Conservation (phyloP, 192 early-diverging fungal genomes). For the Backusella sp. region DNA sequence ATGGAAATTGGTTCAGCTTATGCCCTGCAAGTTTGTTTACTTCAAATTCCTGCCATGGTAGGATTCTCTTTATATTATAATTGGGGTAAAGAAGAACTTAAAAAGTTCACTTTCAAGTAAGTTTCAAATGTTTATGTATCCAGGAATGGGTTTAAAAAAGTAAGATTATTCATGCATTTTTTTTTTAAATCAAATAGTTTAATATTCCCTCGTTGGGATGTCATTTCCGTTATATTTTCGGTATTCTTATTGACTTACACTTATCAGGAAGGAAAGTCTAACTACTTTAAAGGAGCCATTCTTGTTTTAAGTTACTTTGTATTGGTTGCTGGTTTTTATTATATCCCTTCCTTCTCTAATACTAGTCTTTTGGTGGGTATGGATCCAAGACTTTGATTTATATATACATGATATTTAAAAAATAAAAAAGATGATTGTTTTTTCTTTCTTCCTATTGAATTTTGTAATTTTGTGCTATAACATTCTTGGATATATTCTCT, state of each 20-base stretch:
- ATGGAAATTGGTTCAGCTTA: conserved; percentile 98
- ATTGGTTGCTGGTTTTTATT: conserved; percentile 78
- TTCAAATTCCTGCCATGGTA: conserved; percentile 95
- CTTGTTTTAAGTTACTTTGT: conserved; percentile 84
- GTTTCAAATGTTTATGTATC: not conserved
- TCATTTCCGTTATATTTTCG: conserved; percentile 39
- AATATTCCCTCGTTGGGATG: conserved; percentile 43
- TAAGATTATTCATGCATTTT: not conserved
- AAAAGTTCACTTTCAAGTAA: conserved; percentile 37
- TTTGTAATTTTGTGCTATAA: too few relatives aligned
- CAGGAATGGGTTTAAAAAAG: not conserved
- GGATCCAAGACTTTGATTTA: not conserved
- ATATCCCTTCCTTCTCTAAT: conserved; percentile 51
- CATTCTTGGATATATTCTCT: not conserved
- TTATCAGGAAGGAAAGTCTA: conserved; percentile 92
- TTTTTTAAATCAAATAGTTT: conserved; percentile 22
- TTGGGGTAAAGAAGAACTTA: conserved; percentile 29
- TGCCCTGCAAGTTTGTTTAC: conserved; percentile 89
- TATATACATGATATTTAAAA: not conserved
- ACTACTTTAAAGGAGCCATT: conserved; percentile 97
- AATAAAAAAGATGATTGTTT: not conserved
- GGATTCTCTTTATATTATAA: conserved; percentile 72
- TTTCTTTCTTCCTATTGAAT: too few relatives aligned
- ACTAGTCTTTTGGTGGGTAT: conserved; percentile 25
- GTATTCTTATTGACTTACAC: conserved; percentile 86